Percentiles rank a stretch among this genome's conserved stretches.
These are phyloP conservation scores for Isabelozyma pseudorhagii DNA, from an alignment of 805 yeast genomes.

Conservation along the genomic window DNA sequence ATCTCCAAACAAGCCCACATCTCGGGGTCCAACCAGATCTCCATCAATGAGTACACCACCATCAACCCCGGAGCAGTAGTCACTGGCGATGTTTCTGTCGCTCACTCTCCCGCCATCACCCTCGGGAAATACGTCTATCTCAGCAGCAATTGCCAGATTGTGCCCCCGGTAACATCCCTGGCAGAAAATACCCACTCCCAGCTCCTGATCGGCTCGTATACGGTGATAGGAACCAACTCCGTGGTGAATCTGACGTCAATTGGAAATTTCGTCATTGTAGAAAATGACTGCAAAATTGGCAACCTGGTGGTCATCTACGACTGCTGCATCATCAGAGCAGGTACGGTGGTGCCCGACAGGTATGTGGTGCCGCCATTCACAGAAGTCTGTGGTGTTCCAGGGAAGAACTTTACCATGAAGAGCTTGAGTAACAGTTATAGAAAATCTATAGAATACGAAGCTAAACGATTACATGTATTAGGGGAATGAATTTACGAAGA, in stretches of 20 bases:
- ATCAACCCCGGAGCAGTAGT: slow-evolving; percentile 34
- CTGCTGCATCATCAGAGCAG: slow-evolving; percentile 45
- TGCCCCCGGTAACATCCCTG: slow-evolving; percentile 22
- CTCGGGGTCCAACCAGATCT: slow-evolving; percentile 39
- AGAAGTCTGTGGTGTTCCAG: slow-evolving; percentile 40
- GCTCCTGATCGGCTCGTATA: slow-evolving; percentile 46
- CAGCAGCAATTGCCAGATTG: slow-evolving; percentile 20
- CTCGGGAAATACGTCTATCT: slow-evolving; percentile 49
- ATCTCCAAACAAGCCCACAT: slow-evolving; percentile 45
- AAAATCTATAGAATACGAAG: slow-evolving; percentile 34
- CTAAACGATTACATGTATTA: slow-evolving; percentile 21
- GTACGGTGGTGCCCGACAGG: slow-evolving; percentile 39
- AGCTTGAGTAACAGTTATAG: slow-evolving; percentile 29
- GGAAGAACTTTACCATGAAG: slow-evolving; percentile 22
- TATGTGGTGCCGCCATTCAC: slow-evolving; percentile 52
- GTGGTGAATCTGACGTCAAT: slow-evolving; percentile 33
- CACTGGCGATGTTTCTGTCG: slow-evolving; percentile 26
- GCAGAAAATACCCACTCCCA: slow-evolving; percentile 15
- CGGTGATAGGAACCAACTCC: slow-evolving; percentile 35
- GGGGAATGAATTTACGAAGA: slow-evolving; percentile 4
- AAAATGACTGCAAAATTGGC: slow-evolving; percentile 34
- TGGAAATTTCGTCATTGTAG: slow-evolving; percentile 51
- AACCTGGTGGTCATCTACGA: slow-evolving; percentile 45
- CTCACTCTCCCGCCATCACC: slow-evolving; percentile 17
- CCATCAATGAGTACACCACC: slow-evolving; percentile 47